Base-by-base conservation (phyloP, 2,329 filamentous ascomycete genomes). In the Colletotrichum navitas region DNA sequence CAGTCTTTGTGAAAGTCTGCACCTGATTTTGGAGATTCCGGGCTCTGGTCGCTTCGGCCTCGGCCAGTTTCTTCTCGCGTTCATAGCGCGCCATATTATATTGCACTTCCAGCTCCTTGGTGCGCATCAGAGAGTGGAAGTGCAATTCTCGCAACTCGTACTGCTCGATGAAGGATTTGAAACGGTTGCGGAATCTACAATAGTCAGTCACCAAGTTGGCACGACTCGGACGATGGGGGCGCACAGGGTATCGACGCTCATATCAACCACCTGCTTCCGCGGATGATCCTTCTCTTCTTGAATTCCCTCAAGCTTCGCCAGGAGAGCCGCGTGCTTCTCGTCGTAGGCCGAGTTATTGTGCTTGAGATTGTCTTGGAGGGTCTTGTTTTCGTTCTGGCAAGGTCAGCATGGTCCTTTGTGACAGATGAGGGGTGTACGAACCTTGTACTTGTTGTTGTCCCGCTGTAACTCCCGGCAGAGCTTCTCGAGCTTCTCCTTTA, bases 391-490 rank as follows among this genome's bases (percentile, higher is more conserved):
- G 83, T 94, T 93, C 92, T 94, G 79, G 51, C 65, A 68, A 43
- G 47, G 61, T 73, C 61, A 66, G 69, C 51, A 36, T 58, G 41
- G 39, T 43, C 45, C 58, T n/a, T 49, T 24, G 26, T 16, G 58
- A 18, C 36, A 36, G 16, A 26, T 12, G 29, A n/a, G 47, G 43
- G 74, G 80, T 24, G 41, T 24, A 32, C 84, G 76, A 82, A 96
- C 94, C 92, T 98, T 98, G 75, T 99, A 90, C 83, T 97, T 97
- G 83, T 98, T 98, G 81, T 99, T 99, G 79, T 99, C 96, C 77
- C 95, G 93, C 72, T 97, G 96, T 66, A 99, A 87, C 81, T 99
- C 96, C 68, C 96, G 88, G 77, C 95, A 98, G 41, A 99, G 86
- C 80, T 98, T 99, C 83, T 99, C 96, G 56, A 99, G 86, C 83